Evolutionary conservation across 805 yeast species (phyloP).

Genomic region (Zygosaccharomyces kombuchaensis): DNA sequence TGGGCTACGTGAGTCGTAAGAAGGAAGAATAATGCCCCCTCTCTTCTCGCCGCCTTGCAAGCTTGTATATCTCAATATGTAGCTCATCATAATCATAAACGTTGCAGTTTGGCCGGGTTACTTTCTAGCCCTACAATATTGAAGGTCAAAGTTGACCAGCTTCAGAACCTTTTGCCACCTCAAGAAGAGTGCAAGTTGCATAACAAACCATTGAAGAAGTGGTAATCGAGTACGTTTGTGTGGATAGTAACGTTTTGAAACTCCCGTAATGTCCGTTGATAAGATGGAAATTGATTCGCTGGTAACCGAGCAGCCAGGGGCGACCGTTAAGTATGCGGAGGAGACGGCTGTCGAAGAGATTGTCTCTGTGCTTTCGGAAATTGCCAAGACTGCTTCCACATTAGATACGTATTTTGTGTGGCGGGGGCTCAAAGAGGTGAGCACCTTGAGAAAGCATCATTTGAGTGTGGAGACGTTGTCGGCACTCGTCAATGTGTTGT

Average conservation of each 20-base stretch:
- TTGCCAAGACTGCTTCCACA: constrained; percentile 56
- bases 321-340: constrained; percentile 31
- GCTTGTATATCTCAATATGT: not conserved
- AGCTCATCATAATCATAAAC: constrained; percentile 5
- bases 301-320: constrained; percentile 23
- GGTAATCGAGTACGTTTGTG: not conserved
- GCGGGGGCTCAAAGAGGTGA: constrained; percentile 79
- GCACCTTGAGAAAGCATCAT: constrained; percentile 58
- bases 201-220: not conserved
- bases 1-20: constrained; percentile 43
- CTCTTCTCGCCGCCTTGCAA: constrained; percentile 11
- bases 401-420: constrained; percentile 85
- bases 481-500: constrained; percentile 49
- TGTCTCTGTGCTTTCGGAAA: constrained; percentile 33
- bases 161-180: constrained; percentile 16
- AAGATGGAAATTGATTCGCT: constrained; percentile 26
- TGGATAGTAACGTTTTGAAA: not conserved
- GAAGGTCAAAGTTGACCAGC: not conserved
- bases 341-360: constrained; percentile 33
- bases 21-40: constrained; percentile 13
- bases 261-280: constrained; percentile 17
- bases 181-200: not conserved
- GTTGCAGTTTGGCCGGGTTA: not conserved
- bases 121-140: not conserved
- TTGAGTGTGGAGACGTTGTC: constrained; percentile 53